Evolutionary conservation across 2,329 filamentous ascomycete genomes (phyloP).

Genomic region (Cladobotryum mycophilum): DNA sequence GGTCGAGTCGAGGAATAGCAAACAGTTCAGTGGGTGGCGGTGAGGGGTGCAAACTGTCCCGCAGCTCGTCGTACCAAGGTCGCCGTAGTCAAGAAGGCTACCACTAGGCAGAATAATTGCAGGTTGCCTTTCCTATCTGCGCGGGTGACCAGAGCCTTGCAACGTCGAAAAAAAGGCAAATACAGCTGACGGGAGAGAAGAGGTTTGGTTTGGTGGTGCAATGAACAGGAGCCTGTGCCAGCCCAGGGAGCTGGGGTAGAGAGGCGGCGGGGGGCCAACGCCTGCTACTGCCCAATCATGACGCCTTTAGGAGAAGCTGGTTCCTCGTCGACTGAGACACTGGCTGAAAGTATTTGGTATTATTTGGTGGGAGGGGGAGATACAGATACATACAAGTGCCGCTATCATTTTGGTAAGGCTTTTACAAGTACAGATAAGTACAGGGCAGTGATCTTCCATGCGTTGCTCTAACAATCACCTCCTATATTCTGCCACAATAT

Average conservation of each 20-base stretch:
- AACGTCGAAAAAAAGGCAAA: not conserved
- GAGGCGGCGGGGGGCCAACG: not conserved
- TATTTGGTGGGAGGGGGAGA: too few relatives aligned
- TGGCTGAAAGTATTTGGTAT: not conserved
- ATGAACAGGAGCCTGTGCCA: not conserved
- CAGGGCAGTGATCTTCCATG: too few relatives aligned
- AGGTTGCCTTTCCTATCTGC: not conserved
- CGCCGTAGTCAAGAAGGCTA: not conserved
- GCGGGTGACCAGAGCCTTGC: not conserved
- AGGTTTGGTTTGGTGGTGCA: not conserved
- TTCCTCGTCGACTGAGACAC: not conserved
- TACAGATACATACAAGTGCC: too few relatives aligned
- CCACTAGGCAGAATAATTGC: not conserved
- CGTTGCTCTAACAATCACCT: too few relatives aligned
- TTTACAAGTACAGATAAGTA: too few relatives aligned
- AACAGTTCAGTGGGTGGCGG: not conserved
- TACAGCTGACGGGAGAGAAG: not conserved
- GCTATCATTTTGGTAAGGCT: too few relatives aligned
- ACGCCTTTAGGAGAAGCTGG: too few relatives aligned
- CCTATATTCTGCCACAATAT: too few relatives aligned
- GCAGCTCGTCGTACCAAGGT: not conserved
- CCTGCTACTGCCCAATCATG: not conserved
- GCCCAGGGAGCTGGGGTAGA: not conserved
- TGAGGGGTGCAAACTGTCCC: not conserved
- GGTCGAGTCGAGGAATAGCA: not conserved